These are phyloP conservation scores for Ceratocystis albifundus DNA, from an alignment of 2,329 filamentous ascomycete species.

Conservation along the genomic window DNA sequence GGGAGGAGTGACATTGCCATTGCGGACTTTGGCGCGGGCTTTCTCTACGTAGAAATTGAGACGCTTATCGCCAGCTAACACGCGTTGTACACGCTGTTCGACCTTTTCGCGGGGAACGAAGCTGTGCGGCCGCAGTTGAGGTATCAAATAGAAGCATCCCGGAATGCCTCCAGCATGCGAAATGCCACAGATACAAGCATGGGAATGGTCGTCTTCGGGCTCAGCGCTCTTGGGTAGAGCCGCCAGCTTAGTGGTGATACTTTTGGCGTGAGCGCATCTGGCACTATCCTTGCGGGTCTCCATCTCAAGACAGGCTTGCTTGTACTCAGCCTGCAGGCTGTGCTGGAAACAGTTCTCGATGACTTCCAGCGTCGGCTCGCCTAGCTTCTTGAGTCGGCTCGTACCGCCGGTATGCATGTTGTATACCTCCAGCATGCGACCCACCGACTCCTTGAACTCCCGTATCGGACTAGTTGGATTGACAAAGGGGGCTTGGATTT, in stretches of 20 bases:
- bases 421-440: constrained; percentile 31
- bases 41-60: constrained; percentile 15
- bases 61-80: not conserved
- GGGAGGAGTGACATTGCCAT: not conserved
- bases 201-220: constrained; percentile 16
- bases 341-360: constrained; percentile 14
- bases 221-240: not conserved
- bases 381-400: constrained; percentile 10
- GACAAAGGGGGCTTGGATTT: constrained; percentile 16
- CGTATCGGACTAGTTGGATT: constrained; percentile 32
- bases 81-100: constrained; percentile 2
- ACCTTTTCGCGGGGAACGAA: constrained; percentile 14
- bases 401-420: constrained; percentile 19
- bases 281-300: not conserved
- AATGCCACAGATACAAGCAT: constrained; percentile 19
- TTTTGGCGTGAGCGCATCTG: not conserved
- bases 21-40: constrained; percentile 9
- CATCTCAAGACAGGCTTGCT: constrained; percentile 15
- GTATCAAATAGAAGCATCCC: constrained; percentile 19
- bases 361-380: constrained; percentile 17
- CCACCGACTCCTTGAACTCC: constrained; percentile 42
- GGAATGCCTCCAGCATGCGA: constrained; percentile 17
- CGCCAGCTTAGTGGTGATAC: not conserved
- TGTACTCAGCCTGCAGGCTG: constrained; percentile 18
- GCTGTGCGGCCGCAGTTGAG: constrained; percentile 15